Percentiles rank a stretch among this genome's conserved stretches.
These are phyloP conservation scores for Cladophialophora yegresii DNA, from an alignment of 2,329 filamentous ascomycete species.

Conservation along the genomic window DNA sequence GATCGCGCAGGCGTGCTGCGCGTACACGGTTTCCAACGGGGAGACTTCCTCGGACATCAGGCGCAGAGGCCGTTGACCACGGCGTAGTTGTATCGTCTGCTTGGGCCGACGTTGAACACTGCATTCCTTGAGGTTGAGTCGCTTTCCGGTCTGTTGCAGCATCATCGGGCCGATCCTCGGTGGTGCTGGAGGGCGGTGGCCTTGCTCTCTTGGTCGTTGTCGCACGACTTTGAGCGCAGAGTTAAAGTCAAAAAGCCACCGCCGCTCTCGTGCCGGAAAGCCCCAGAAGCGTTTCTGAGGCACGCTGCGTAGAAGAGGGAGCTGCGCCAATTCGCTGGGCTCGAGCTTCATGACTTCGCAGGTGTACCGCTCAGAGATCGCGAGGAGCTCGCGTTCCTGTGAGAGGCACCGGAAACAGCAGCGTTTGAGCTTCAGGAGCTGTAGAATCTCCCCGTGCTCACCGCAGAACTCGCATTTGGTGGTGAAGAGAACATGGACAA, in stretches of 20 bases:
- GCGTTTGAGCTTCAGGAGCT: conserved; percentile 24
- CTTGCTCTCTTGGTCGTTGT: not conserved
- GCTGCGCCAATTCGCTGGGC: conserved; percentile 2
- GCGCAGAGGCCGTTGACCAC: conserved; percentile 4
- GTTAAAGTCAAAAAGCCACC: conserved; percentile 15
- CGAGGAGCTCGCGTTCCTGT: conserved; percentile 25
- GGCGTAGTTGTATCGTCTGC: conserved; percentile 19
- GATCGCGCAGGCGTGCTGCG: conserved; percentile 23
- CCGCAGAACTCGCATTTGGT: conserved; percentile 20
- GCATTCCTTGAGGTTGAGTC: conserved; percentile 2
- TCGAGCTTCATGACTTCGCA: conserved; percentile 12
- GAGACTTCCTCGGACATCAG: conserved; percentile 11
- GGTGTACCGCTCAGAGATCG: conserved; percentile 14
- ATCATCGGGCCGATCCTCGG: not conserved
- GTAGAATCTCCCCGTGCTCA: conserved; percentile 24
- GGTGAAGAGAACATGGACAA: conserved; percentile 19
- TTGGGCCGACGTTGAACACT: conserved; percentile 13
- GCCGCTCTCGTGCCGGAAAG: not conserved
- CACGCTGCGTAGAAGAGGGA: conserved; percentile 17
- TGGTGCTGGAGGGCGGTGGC: not conserved
- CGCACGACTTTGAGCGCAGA: conserved; percentile 9
- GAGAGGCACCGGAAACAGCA: conserved; percentile 28
- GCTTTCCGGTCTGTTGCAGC: not conserved
- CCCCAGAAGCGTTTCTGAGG: conserved; percentile 25
- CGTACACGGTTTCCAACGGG: conserved; percentile 21